A percentile compares a stretch with the other conserved stretches of the same genome.
Conservation (phyloP, 495 filamentous ascomycete genomes). For the Jackrogersella multiformis region DNA sequence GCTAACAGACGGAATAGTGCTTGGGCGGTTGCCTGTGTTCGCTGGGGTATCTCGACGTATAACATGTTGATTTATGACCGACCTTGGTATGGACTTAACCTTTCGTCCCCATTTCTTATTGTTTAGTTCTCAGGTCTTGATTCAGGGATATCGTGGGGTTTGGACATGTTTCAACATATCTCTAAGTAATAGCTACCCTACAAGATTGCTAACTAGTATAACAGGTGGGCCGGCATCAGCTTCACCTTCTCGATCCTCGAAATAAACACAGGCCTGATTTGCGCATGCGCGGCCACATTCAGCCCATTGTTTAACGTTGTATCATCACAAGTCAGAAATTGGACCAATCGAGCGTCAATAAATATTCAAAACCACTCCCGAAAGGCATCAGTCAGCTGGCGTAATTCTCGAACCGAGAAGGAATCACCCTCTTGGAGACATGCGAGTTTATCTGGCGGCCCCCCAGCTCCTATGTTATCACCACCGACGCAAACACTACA, state of each 20-base stretch:
- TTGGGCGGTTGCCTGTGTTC: slow-evolving; percentile 50
- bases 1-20: slow-evolving; percentile 39
- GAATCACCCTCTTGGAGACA: slow-evolving; percentile 17
- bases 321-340: slow-evolving; percentile 24
- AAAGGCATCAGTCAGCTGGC: slow-evolving; percentile 27
- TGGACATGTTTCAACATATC: no score
- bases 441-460: slow-evolving; percentile 10
- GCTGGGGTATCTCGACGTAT: slow-evolving; percentile 48
- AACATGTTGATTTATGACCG: slow-evolving; percentile 47
- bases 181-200: no score
- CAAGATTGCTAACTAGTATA: no score
- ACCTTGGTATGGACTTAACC: no score
- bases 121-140: no score
- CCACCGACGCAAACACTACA: not conserved
- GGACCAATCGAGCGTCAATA: slow-evolving; percentile 32
- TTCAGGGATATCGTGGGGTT: no score
- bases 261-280: slow-evolving; percentile 57
- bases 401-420: slow-evolving; percentile 21
- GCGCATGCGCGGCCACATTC: slow-evolving; percentile 50
- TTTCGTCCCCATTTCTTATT: no score
- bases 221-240: slow-evolving; percentile 48
- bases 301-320: slow-evolving; percentile 44
- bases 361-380: slow-evolving; percentile 27
- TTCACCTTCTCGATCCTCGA: slow-evolving; percentile 53
- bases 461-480: slow-evolving; percentile 1